A percentile compares a stretch with the other conserved stretches of the same genome.
These are phyloP conservation scores for Blumeriella jaapii DNA, from an alignment of 2,329 filamentous ascomycete genomes.

Conservation along the genomic window DNA sequence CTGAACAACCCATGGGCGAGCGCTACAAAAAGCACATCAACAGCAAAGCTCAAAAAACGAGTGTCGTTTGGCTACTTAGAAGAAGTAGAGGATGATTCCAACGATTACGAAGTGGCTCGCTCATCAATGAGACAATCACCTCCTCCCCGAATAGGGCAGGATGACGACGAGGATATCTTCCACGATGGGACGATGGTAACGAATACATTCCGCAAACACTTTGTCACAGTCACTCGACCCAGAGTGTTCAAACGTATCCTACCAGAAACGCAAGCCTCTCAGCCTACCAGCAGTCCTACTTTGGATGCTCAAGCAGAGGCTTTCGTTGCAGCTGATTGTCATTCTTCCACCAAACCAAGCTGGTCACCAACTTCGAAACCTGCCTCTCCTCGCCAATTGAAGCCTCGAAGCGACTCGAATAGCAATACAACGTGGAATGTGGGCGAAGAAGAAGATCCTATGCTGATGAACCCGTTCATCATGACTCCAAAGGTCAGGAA, in stretches of 20 bases:
- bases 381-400: conserved; percentile 31
- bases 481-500: not conserved
- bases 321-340: conserved; percentile 35
- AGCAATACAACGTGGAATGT: conserved; percentile 10
- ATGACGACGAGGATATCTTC: conserved; percentile 8
- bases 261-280: conserved; percentile 6
- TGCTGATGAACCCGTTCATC: not conserved
- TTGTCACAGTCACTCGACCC: conserved; percentile 6
- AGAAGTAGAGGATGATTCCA: conserved; percentile 6
- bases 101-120: no score
- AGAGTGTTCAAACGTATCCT: conserved; percentile 12
- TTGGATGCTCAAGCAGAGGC: conserved; percentile 37
- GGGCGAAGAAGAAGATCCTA: not conserved
- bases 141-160: conserved; percentile 9
- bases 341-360: conserved; percentile 13
- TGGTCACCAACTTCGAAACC: not conserved
- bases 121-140: conserved; percentile 6
- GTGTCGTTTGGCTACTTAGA: conserved; percentile 22
- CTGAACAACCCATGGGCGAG: conserved; percentile 22
- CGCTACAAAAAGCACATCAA: conserved; percentile 7
- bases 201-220: conserved; percentile 14
- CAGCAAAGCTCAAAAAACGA: conserved; percentile 16
- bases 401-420: conserved; percentile 32
- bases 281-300: conserved; percentile 28
- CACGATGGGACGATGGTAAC: conserved; percentile 12